Evolutionary conservation across 768 basidiomycete species (phyloP), one percentile per base, ranked within the genome.

Genomic region (Russula griseocarnosa): DNA sequence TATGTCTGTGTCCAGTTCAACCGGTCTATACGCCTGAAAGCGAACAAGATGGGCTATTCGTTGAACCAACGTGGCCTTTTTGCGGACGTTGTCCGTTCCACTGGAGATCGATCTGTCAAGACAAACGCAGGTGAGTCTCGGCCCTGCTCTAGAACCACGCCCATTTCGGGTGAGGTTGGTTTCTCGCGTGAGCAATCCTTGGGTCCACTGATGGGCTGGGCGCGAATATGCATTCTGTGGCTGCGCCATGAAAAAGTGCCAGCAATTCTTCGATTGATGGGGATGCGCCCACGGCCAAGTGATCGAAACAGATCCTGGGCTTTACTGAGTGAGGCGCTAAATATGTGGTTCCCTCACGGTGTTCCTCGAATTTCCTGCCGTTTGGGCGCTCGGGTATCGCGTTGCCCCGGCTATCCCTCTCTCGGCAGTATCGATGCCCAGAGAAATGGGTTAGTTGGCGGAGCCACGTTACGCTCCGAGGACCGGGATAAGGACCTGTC

Each of bases 11-110:
- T 7, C 36, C 69, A 94, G 92, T 96, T 96, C 75, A 97, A 96
- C 74, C 86, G 95, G 9, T 87, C 88, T 6, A 86, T 98, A 73
- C 83, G 94, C 34, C 74, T 88, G 69, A 93, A 94, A 74, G 95
- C 95, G 3, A 83, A 83, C 67, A 83, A 81, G 53, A 81, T 87
- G 72, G 92, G 92, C 0, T 93, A 86, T 74, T 89, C 88, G 14
- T 79, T 98, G 52, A 97, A 98, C 69, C 94, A 98, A 73, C 82
- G 84, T 52, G 94, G 94, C 0, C 74, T 98, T 6, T 94, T 80
- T 69, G 79, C 76, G 7, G 87, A 83, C 0, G 86, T 94, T 36
- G 73, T 90, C 18, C 83, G 94, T 13, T 86, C 91, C 71, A 84
- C 84, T 18, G 79, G 79, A 34, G 80, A 89, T 68, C 75, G 82